A percentile compares a stretch with the other conserved stretches of the same genome.
Conservation (phyloP, 805 yeast species). For the Ogataea wickerhamii region DNA sequence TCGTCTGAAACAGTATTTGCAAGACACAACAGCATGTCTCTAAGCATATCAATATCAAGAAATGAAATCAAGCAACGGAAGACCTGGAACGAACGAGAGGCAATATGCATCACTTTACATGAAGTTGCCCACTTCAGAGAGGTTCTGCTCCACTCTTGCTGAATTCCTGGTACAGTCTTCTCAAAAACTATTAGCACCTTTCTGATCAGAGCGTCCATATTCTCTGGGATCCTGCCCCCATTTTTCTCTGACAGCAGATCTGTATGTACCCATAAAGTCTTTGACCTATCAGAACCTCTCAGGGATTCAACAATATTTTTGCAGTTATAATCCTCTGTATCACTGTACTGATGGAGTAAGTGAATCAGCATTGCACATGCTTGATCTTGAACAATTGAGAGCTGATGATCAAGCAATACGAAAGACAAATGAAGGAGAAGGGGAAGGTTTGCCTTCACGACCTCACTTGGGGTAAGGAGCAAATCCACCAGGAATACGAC, state of each 20-base stretch:
- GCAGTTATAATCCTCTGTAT: conserved; percentile 49
- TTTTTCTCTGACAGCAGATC: conserved; percentile 72
- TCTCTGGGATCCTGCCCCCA: conserved; percentile 81
- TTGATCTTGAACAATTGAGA: conserved; percentile 77
- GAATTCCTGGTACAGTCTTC: conserved; percentile 47
- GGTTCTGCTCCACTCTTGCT: conserved; percentile 78
- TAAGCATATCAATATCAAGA: conserved; percentile 81
- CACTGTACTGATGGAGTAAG: conserved; percentile 59
- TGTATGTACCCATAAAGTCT: conserved; percentile 77
- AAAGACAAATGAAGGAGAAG: conserved; percentile 74
- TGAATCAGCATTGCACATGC: conserved; percentile 74
- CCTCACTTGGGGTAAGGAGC: conserved; percentile 61
- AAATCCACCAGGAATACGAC: conserved; percentile 82
- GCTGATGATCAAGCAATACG: conserved; percentile 83
- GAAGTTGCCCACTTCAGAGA: conserved; percentile 95
- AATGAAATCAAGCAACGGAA: conserved; percentile 80
- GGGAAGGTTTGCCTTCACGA: conserved; percentile 59
- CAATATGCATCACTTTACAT: conserved; percentile 94
- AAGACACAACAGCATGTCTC: conserved; percentile 89
- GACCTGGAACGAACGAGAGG: conserved; percentile 92
- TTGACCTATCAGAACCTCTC: conserved; percentile 47
- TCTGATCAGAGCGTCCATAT: conserved; percentile 74
- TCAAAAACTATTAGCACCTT: conserved; percentile 56
- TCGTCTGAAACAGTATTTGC: conserved; percentile 92
- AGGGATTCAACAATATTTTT: conserved; percentile 55